These are phyloP conservation scores for Vigna angularis DNA, from an alignment of 306 rosid genomes.

Conservation along the genomic window DNA sequence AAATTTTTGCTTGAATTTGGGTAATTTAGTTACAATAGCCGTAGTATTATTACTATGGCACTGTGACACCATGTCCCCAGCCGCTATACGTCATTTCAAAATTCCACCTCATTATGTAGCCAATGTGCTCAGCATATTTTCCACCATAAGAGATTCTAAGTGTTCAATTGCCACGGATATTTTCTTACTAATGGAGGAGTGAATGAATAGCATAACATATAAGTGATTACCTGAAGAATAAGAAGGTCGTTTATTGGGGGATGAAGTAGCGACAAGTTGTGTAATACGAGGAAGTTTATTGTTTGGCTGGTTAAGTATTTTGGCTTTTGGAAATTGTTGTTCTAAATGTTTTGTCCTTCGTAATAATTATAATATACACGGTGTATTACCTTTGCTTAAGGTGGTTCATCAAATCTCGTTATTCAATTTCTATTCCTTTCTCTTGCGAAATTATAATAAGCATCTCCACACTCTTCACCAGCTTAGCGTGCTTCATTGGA, in stretches of 20 bases:
- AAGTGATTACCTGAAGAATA: constrained; percentile 1
- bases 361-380: background rate
- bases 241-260: background rate
- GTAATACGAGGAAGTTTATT: constrained; percentile 10
- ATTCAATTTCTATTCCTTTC: constrained; percentile 4
- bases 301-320: constrained; percentile 2
- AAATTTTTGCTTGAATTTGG: constrained; percentile 5
- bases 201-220: background rate
- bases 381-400: constrained; percentile 8
- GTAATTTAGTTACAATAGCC: background rate
- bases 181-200: background rate
- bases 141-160: constrained; percentile 5
- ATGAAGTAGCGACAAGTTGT: constrained; percentile 1
- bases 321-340: constrained; percentile 13
- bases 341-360: constrained; percentile 31
- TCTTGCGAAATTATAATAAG: background rate
- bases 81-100: constrained; percentile 8
- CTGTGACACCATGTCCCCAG: constrained; percentile 28
- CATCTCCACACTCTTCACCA: constrained; percentile 20
- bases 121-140: background rate
- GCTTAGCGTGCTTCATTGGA: background rate
- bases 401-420: constrained; percentile 22
- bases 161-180: constrained; percentile 4
- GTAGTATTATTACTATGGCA: background rate
- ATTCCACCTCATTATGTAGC: background rate